Evolutionary conservation across 331 rosid genomes (phyloP).

Genomic region (Acacia pycnantha): DNA sequence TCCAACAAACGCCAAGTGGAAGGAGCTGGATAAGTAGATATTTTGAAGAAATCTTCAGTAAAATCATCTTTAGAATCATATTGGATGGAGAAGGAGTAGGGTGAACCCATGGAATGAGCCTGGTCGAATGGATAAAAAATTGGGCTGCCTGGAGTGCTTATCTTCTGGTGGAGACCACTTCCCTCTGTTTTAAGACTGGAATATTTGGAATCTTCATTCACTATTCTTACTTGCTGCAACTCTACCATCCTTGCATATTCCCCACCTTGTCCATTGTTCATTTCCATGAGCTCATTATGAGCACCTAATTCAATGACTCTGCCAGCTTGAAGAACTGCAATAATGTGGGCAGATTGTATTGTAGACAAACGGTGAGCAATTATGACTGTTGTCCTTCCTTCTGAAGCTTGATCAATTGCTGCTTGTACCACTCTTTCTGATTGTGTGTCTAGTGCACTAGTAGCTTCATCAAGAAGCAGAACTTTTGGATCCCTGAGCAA

Average conservation of each 20-base stretch:
- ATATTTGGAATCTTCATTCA: constrained; percentile 42
- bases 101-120: constrained; percentile 70
- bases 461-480: constrained; percentile 88
- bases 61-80: constrained; percentile 63
- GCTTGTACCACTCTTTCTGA: constrained; percentile 86
- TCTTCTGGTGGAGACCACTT: constrained; percentile 45
- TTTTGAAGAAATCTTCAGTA: constrained; percentile 44
- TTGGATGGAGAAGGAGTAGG: constrained; percentile 76
- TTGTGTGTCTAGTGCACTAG: constrained; percentile 84
- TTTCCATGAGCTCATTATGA: constrained; percentile 65
- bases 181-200: constrained; percentile 42
- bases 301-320: constrained; percentile 69
- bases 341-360: constrained; percentile 54
- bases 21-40: constrained; percentile 54
- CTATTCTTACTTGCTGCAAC: constrained; percentile 61
- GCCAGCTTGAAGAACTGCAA: constrained; percentile 73
- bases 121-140: constrained; percentile 50
- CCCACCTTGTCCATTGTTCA: constrained; percentile 53
- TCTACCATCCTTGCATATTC: constrained; percentile 75
- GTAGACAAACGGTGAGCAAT: constrained; percentile 86
- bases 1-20: constrained; percentile 73
- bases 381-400: constrained; percentile 81
- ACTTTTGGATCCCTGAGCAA: constrained; percentile 83
- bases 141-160: constrained; percentile 51
- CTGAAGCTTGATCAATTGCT: constrained; percentile 85